Conservation (phyloP, 768 basidiomycete genomes). For the Lactarius psammicola region DNA sequence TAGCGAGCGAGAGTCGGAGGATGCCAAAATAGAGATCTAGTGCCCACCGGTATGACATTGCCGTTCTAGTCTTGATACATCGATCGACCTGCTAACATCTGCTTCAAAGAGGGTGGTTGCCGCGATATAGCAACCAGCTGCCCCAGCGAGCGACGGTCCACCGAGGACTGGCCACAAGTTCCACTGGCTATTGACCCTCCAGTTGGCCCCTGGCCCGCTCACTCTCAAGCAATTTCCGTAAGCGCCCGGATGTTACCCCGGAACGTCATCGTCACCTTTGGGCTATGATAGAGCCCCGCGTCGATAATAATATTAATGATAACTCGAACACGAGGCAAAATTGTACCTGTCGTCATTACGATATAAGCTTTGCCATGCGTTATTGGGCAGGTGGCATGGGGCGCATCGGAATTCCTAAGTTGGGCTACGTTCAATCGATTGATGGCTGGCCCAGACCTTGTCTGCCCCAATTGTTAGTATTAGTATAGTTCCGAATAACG, state of each 20-base stretch:
- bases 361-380: conserved; percentile 11
- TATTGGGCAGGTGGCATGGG: conserved; percentile 13
- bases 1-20: conserved; percentile 34
- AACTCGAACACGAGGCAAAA: background rate
- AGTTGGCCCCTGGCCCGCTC: background rate
- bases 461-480: background rate
- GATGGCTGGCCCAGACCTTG: conserved; percentile 9
- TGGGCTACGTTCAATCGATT: conserved; percentile 19
- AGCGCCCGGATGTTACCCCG: background rate
- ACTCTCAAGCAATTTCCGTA: background rate
- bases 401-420: conserved; percentile 5
- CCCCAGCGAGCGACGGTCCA: background rate
- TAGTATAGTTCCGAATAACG: background rate
- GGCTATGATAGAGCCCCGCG: no score
- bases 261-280: no score
- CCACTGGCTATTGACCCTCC: background rate
- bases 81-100: background rate
- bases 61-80: background rate
- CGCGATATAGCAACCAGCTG: background rate
- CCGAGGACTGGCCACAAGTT: background rate
- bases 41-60: conserved; percentile 13
- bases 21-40: conserved; percentile 47
- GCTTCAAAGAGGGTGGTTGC: background rate
- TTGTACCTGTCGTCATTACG: conserved; percentile 12
- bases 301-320: no score